Base-by-base conservation (phyloP, 106 monocot species). In the Dioscorea dumetorum region DNA sequence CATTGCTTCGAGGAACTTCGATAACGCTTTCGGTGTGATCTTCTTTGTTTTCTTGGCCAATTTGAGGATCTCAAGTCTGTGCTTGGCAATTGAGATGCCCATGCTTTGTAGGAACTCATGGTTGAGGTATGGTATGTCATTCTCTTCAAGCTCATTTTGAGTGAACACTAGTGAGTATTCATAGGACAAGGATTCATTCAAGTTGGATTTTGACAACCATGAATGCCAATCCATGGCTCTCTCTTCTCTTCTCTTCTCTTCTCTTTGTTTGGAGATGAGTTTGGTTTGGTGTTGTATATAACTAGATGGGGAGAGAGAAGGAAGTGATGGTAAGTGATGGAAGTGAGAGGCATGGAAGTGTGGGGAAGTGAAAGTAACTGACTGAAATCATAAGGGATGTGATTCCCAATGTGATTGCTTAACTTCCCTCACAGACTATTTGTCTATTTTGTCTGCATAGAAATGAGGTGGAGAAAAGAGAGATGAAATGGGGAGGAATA, bases 31-130 rank as follows among this genome's bases (percentile, higher is more conserved):
- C 41, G 23, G 61, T 10, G 15, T 31, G 23, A 10, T 70, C 23
- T 19, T 59, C n/a, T 48, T 16, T 20, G 34, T 28, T 41, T 73
- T 73, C 41, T 65, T 73, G 73, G 64, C 64, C 8, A 75, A 67
- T 51, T 68, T 68, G 75, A 75, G 75, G 34, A 76, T 76, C 22
- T 68, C 54, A 11, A 76, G 62, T 18, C 69, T 31, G 61, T 76
- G 75, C 62, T 76, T 76, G 62, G 68, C 75, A 20, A 76, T 28
- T 68, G 75, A 61, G 67, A 76, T 62, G 61, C 75, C 75, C 68
- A 76, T 76, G 75, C 75, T 76, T 35, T 53, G 48, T 61, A 76
- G 68, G 53, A 76, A 48, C 22, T 68, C 68, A 28, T 76, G 75
- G 33, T 76, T 68, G 35, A 76, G 54, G 75, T 63, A 34, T 4